Conservation (phyloP, 106 monocot genomes). For the Dendrobium nobile region DNA sequence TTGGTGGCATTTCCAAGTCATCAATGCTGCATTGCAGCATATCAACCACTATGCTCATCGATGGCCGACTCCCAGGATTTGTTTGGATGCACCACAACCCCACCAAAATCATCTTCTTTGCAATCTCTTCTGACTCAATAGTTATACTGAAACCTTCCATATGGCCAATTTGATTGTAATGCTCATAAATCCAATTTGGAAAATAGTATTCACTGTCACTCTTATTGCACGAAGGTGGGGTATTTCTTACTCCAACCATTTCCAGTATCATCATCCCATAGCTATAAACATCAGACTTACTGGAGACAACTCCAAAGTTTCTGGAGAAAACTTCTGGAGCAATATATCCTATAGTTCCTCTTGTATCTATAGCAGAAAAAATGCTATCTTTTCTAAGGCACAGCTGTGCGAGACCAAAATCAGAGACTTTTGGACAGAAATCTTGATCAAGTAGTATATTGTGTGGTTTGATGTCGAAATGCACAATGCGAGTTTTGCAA, state of each 20-base stretch:
- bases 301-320: slow-evolving; percentile 11
- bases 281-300: slow-evolving; percentile 17
- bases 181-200: slow-evolving; percentile 10
- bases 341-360: slow-evolving; percentile 16
- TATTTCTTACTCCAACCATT: slow-evolving; percentile 12
- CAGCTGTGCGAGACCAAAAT: slow-evolving; percentile 13
- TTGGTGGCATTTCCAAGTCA: slow-evolving; percentile 16
- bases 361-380: not conserved
- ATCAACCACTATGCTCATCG: slow-evolving; percentile 7
- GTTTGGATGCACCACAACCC: slow-evolving; percentile 17
- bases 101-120: slow-evolving; percentile 7
- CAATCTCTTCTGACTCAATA: slow-evolving; percentile 1
- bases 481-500: slow-evolving; percentile 12
- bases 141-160: not conserved
- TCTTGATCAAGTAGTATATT: slow-evolving; percentile 12
- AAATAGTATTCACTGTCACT: slow-evolving; percentile 3
- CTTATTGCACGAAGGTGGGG: not conserved
- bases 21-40: slow-evolving; percentile 6
- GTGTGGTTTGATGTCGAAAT: slow-evolving; percentile 26
- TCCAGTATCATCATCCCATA: slow-evolving; percentile 19
- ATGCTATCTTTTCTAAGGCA: slow-evolving; percentile 10
- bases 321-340: slow-evolving; percentile 15
- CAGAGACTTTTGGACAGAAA: slow-evolving; percentile 15
- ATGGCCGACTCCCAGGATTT: slow-evolving; percentile 5
- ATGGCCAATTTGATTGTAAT: not conserved